Percentiles rank a stretch among this genome's conserved stretches.
Conservation (phyloP, 1,284 basidiomycete genomes). For the Cutaneotrichosporon mucoides region DNA sequence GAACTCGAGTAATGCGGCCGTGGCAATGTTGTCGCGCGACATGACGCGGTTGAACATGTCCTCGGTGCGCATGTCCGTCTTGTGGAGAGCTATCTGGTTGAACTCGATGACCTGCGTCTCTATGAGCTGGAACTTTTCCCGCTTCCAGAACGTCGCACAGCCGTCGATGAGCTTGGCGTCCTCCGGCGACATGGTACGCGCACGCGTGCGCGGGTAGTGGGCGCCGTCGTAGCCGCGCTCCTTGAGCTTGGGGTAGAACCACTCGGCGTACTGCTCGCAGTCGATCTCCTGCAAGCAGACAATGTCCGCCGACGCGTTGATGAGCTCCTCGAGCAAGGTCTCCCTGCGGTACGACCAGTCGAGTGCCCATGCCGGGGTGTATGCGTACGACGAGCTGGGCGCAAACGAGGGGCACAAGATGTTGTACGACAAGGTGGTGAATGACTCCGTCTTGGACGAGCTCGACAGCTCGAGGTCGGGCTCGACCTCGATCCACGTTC, state of each 20-base stretch:
- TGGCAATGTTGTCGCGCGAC: constrained; percentile 91
- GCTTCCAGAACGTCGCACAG: constrained; percentile 94
- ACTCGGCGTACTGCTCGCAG: constrained; percentile 88
- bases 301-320: constrained; percentile 80
- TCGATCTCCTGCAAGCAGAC: constrained; percentile 91
- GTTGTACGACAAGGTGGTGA: constrained; percentile 87
- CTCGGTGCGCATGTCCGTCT: constrained; percentile 94
- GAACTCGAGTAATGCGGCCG: constrained; percentile 83
- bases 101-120: constrained; percentile 96
- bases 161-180: constrained; percentile 90
- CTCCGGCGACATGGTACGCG: constrained; percentile 85
- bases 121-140: constrained; percentile 83
- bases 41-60: constrained; percentile 99
- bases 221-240: constrained; percentile 85
- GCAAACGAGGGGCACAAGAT: constrained; percentile 91
- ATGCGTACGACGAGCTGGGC: constrained; percentile 86
- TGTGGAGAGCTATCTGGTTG: constrained; percentile 86
- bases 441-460: constrained; percentile 59
- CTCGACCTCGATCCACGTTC: constrained; percentile 74
- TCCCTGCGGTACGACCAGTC: constrained; percentile 93
- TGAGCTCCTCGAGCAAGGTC: constrained; percentile 80
- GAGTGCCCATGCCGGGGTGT: constrained; percentile 94
- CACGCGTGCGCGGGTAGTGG: constrained; percentile 89
- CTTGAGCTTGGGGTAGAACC: constrained; percentile 73
- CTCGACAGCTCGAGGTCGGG: constrained; percentile 56